Conservation (phyloP, 1,284 basidiomycete species). For the Ceratobasidium theobromae region DNA sequence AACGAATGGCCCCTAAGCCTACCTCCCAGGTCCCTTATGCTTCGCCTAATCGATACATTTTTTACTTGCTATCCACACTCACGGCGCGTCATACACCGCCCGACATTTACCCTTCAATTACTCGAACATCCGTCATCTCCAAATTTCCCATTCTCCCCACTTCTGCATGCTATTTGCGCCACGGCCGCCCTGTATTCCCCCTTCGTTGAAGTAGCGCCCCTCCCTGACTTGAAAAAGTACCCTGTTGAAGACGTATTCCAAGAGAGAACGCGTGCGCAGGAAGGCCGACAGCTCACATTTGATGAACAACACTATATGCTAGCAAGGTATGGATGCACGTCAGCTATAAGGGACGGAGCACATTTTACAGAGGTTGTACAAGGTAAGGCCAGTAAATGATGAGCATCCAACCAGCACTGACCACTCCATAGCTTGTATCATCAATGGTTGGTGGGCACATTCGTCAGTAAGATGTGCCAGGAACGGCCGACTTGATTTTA, state of each 20-base stretch:
- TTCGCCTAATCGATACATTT: constrained; percentile 20
- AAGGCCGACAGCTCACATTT: background rate
- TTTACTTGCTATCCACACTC: constrained; percentile 23
- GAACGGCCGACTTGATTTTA: background rate
- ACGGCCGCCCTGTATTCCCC: constrained; percentile 15
- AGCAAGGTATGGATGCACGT: background rate
- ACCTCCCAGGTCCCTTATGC: constrained; percentile 6
- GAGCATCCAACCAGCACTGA: too few species aligned
- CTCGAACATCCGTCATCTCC: constrained; percentile 10
- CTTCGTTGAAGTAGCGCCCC: background rate
- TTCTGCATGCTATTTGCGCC: constrained; percentile 24
- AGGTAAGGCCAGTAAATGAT: background rate
- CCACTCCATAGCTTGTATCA: background rate
- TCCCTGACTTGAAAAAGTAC: background rate
- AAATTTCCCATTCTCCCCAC: constrained; percentile 9
- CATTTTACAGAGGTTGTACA: constrained; percentile 8
- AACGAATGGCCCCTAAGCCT: constrained; percentile 8
- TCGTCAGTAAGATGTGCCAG: background rate
- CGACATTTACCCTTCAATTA: constrained; percentile 2
- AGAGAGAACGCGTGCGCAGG: background rate
- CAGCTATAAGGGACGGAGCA: background rate
- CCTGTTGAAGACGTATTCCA: constrained; percentile 1
- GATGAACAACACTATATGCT: constrained; percentile 11
- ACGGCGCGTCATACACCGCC: constrained; percentile 17
- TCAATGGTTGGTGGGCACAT: constrained; percentile 21